Evolutionary conservation across 805 yeast species (phyloP).

Genomic region (Saturnispora zaruensis): DNA sequence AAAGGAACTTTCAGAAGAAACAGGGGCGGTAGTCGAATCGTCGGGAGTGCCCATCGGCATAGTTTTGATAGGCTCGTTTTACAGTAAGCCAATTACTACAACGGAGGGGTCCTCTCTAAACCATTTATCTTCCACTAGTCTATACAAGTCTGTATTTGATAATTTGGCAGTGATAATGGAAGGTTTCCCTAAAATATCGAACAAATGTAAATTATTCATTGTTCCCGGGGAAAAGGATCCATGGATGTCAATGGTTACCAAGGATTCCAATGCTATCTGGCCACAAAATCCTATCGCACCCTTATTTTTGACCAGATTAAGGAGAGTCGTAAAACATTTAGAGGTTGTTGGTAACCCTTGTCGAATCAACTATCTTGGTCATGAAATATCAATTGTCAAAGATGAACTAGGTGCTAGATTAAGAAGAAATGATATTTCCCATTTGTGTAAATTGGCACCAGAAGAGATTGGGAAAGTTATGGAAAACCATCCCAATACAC

Average conservation of each 20-base stretch:
- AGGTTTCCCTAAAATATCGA: constrained; percentile 45
- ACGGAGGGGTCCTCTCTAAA: constrained; percentile 41
- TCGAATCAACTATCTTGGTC: constrained; percentile 69
- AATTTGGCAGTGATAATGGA: constrained; percentile 58
- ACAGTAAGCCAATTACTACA: constrained; percentile 53
- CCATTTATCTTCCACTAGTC: constrained; percentile 41
- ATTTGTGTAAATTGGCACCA: constrained; percentile 30
- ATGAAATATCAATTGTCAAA: constrained; percentile 67
- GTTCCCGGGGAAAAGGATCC: constrained; percentile 92
- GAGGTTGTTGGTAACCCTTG: constrained; percentile 71
- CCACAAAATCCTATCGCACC: constrained; percentile 71
- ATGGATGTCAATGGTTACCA: constrained; percentile 68
- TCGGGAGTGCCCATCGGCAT: constrained; percentile 36
- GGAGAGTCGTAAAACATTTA: constrained; percentile 42
- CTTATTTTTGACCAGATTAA: constrained; percentile 60
- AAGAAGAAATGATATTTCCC: constrained; percentile 56
- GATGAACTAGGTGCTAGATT: constrained; percentile 68
- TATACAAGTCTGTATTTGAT: constrained; percentile 65
- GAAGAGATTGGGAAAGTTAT: constrained; percentile 14
- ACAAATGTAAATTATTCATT: constrained; percentile 51
- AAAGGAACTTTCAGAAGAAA: constrained; percentile 21
- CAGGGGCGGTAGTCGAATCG: constrained; percentile 3
- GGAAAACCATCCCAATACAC: background rate
- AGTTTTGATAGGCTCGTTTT: constrained; percentile 77
- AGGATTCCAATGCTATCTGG: constrained; percentile 53